A percentile compares a stretch with the other conserved stretches of the same genome.
Evolutionary conservation across 1,139 yeast species (phyloP).

Genomic region (Yamadazyma spencermartinsiae): DNA sequence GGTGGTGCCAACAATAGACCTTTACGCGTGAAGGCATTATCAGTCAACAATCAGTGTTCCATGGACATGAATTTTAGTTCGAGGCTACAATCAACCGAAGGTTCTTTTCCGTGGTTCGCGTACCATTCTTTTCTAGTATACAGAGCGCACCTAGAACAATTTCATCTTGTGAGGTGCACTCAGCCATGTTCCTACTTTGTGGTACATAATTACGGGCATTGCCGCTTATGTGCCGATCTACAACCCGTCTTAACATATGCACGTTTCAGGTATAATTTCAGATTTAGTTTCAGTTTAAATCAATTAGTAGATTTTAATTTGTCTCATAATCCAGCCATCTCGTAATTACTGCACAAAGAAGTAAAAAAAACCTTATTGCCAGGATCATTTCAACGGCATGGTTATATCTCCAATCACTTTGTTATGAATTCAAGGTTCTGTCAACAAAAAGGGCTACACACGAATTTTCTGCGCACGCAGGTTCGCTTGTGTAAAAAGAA

Average conservation of each 20-base stretch:
- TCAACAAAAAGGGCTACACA: too few relatives aligned
- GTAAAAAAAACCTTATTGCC: not conserved
- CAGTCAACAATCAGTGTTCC: too few relatives aligned
- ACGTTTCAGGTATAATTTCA: constrained; percentile 1
- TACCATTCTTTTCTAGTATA: too few relatives aligned
- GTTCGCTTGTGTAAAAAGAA: too few relatives aligned
- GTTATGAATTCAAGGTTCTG: too few relatives aligned
- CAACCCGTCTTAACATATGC: not conserved
- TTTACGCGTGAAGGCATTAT: not conserved
- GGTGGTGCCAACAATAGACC: not conserved
- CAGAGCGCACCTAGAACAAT: not conserved
- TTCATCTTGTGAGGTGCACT: too few relatives aligned
- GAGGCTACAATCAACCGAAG: not conserved
- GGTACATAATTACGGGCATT: too few relatives aligned
- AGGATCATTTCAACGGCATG: not conserved
- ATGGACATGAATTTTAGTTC: not conserved
- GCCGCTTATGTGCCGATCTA: too few relatives aligned
- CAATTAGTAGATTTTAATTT: constrained; percentile 1
- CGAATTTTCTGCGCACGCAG: too few relatives aligned
- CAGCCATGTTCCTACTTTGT: not conserved
- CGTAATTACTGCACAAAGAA: too few relatives aligned
- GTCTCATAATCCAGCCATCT: not conserved
- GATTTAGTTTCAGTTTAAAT: constrained; percentile 2
- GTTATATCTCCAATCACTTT: too few relatives aligned
- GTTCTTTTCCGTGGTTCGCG: too few relatives aligned